Conservation (phyloP, 1,284 basidiomycete species). For the Malassezia yamatoensis region DNA sequence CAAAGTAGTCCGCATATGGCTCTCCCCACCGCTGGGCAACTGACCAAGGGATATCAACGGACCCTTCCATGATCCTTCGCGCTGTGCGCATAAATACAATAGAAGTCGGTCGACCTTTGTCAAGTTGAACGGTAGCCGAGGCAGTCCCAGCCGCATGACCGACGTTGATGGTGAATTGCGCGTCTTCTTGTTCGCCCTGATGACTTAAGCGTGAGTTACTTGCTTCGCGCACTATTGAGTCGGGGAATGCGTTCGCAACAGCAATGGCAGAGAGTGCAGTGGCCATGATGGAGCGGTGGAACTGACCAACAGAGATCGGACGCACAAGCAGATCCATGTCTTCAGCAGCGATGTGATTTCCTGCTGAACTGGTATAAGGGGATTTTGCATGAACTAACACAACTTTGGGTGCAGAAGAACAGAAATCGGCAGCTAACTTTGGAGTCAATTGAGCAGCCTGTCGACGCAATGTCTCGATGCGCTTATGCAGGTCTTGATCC, state of each 20-base stretch:
- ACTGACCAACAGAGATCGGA: conserved; percentile 33
- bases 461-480: conserved; percentile 28
- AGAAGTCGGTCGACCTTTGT: conserved; percentile 14
- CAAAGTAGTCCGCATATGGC: not conserved
- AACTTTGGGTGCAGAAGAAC: conserved; percentile 40
- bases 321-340: conserved; percentile 34
- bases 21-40: conserved; percentile 1
- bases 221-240: conserved; percentile 23
- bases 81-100: conserved; percentile 37
- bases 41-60: conserved; percentile 19
- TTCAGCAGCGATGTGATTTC: conserved; percentile 6
- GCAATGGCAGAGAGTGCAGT: conserved; percentile 40
- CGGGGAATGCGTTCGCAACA: conserved; percentile 18
- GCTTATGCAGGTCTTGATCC: conserved; percentile 20
- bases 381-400: conserved; percentile 33
- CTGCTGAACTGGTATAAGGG: conserved; percentile 30
- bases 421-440: conserved; percentile 17
- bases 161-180: conserved; percentile 25
- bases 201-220: conserved; percentile 2
- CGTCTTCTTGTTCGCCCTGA: not conserved
- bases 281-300: conserved; percentile 40
- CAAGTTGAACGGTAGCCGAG: conserved; percentile 23
- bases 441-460: conserved; percentile 21
- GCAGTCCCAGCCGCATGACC: conserved; percentile 43
- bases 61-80: conserved; percentile 31